Evolutionary conservation across 2,329 filamentous ascomycete genomes (phyloP), one percentile per base, ranked within the genome.

Genomic region (Lomentospora prolificans): DNA sequence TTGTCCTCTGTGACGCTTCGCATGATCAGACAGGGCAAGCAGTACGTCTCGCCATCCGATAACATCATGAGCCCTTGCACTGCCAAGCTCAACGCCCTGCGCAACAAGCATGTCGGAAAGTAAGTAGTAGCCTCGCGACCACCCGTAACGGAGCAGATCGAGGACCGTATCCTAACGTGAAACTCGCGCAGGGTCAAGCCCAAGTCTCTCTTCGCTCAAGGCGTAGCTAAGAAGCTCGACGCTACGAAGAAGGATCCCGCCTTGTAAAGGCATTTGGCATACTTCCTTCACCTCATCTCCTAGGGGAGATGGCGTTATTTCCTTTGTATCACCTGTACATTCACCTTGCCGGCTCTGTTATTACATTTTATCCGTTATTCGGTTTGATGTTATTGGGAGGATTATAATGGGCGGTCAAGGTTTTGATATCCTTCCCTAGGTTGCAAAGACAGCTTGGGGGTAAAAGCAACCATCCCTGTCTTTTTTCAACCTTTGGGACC

Each of bases 61-160:
- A 84, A 83, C 71, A 91, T 95, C 75, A 88, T 90, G 84, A 90
- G 86, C 64, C 89, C 89, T 33, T 90, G 88, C 70, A 87, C 85
- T 17, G 85, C 87, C 69, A 94, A 94, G 78, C 80, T 94, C 64
- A 86, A 79, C 60, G 85, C 86, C 41, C 82, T 91, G 70, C 87
- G 88, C 72, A 88, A 82, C 73, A 90, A 90, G 75, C 85, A 89
- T 65, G 84, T 84, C 60, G 80, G 79, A 72, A 92, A 90, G 86
- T 89, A 77, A 67, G 81, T 78, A 22, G 12, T 14, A 22, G 8
- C 30, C 30, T 28, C 51, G 14, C 33, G n/a, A 31, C n/a, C 28
- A 5, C 3, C 14, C 50, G n/a, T 30, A 17, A 17, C 48, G 22
- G 24, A 12, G 30, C 17, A 53, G 31, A 25, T 17, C 3, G 5